Conservation (phyloP, 345 rosid species). For the Populus alba region DNA sequence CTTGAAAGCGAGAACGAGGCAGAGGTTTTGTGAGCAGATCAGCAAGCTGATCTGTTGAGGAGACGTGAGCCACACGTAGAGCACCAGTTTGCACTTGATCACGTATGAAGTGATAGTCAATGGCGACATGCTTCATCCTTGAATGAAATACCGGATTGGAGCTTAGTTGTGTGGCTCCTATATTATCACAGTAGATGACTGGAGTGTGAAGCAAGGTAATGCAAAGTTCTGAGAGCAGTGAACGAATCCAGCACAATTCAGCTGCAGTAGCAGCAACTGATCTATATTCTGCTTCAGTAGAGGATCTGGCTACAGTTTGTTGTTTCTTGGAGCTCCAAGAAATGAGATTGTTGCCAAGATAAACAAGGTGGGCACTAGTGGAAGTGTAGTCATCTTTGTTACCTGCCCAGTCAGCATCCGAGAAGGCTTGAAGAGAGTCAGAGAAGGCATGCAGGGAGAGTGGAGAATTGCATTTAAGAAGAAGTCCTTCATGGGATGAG, state of each 20-base stretch:
- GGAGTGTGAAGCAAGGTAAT: background rate
- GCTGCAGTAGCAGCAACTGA: background rate
- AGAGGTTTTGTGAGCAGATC: too few species aligned
- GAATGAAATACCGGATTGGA: background rate
- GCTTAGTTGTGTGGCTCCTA: background rate
- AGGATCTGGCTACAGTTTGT: too few species aligned
- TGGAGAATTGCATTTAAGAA: background rate
- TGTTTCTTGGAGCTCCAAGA: too few species aligned
- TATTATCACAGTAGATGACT: background rate
- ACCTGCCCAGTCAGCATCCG: background rate
- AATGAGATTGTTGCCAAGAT: too few species aligned
- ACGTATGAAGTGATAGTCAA: background rate
- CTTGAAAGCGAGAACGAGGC: too few species aligned
- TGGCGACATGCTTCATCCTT: background rate
- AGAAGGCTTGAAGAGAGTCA: background rate
- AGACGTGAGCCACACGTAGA: too few species aligned
- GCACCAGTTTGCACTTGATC: too few species aligned
- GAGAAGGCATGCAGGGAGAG: background rate
- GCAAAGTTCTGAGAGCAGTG: background rate
- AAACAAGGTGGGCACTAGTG: background rate
- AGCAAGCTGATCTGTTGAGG: too few species aligned
- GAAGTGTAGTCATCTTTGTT: background rate
- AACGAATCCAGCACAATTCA: background rate
- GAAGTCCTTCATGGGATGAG: fast-evolving
- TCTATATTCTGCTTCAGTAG: background rate